Percentiles rank a stretch among this genome's conserved stretches.
Conservation (phyloP, 225 moss, liverwort and hornwort genomes). For the Rhytidiadelphus loreus region DNA sequence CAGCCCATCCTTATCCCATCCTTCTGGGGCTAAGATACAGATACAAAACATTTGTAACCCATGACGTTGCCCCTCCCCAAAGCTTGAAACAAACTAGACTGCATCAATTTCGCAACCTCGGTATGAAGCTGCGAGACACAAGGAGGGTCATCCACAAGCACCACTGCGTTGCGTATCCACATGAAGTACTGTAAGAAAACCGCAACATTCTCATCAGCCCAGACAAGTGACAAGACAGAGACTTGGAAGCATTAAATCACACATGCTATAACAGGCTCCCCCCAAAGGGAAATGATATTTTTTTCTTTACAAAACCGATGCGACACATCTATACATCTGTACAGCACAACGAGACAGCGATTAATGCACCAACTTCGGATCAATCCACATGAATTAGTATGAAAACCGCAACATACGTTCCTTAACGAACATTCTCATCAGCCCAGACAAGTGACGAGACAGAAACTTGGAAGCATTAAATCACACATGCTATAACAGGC, state of each 20-base stretch:
- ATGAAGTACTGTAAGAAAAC: background rate
- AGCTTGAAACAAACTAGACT: background rate
- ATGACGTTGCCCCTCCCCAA: background rate
- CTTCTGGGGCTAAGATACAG: background rate
- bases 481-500: background rate
- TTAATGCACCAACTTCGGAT: background rate
- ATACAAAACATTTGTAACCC: background rate
- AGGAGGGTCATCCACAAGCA: background rate
- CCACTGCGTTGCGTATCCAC: background rate
- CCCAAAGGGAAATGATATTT: background rate
- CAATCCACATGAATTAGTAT: too few species aligned
- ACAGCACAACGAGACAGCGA: conserved; percentile 6
- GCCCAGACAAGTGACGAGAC: background rate
- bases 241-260: background rate
- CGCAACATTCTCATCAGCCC: background rate
- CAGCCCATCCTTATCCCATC: background rate
- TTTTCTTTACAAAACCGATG: conserved; percentile 15
- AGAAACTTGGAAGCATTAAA: background rate
- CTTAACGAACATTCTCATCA: background rate
- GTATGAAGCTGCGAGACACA: background rate
- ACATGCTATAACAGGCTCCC: background rate
- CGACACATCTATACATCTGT: conserved; percentile 23
- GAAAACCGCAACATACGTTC: background rate
- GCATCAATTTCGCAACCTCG: background rate
- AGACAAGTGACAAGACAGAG: background rate